Evolutionary conservation across 1,139 yeast species (phyloP).

Genomic region (Suhomyces bolitotheri): DNA sequence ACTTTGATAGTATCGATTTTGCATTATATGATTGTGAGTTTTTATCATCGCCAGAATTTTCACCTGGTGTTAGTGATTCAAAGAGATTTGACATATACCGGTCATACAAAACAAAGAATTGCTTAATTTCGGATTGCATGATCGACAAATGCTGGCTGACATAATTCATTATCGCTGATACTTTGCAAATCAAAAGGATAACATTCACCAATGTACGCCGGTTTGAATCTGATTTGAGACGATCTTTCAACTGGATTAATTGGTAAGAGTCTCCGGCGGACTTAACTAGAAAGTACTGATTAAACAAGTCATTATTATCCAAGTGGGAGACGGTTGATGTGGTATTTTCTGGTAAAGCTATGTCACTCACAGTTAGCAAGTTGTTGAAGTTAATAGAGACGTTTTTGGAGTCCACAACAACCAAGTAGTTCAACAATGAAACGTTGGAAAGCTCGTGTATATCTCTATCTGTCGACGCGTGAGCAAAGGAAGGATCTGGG

Average conservation of each 20-base stretch:
- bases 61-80: slow-evolving; percentile 20
- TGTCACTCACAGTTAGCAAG: slow-evolving; percentile 28
- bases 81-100: slow-evolving; percentile 35
- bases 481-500: slow-evolving; percentile 9
- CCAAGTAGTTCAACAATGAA: slow-evolving; percentile 25
- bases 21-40: slow-evolving; percentile 4
- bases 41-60: background rate
- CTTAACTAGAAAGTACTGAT: slow-evolving; percentile 31
- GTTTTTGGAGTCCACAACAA: slow-evolving; percentile 26
- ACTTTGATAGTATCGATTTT: slow-evolving; percentile 10
- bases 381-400: slow-evolving; percentile 36
- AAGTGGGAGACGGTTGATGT: slow-evolving; percentile 18
- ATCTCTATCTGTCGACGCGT: slow-evolving; percentile 12
- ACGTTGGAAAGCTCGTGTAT: slow-evolving; percentile 13
- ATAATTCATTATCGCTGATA: slow-evolving; percentile 30
- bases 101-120: slow-evolving; percentile 42
- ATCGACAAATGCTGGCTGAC: slow-evolving; percentile 40
- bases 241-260: slow-evolving; percentile 19
- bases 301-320: slow-evolving; percentile 27
- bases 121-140: slow-evolving; percentile 39
- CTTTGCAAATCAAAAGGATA: slow-evolving; percentile 32
- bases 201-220: slow-evolving; percentile 22
- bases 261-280: slow-evolving; percentile 6
- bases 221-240: slow-evolving; percentile 11
- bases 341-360: slow-evolving; percentile 18